A percentile compares a stretch with the other conserved stretches of the same genome.
Evolutionary conservation across 2,329 filamentous ascomycete species (phyloP).

Genomic region (Xylaria sp.): DNA sequence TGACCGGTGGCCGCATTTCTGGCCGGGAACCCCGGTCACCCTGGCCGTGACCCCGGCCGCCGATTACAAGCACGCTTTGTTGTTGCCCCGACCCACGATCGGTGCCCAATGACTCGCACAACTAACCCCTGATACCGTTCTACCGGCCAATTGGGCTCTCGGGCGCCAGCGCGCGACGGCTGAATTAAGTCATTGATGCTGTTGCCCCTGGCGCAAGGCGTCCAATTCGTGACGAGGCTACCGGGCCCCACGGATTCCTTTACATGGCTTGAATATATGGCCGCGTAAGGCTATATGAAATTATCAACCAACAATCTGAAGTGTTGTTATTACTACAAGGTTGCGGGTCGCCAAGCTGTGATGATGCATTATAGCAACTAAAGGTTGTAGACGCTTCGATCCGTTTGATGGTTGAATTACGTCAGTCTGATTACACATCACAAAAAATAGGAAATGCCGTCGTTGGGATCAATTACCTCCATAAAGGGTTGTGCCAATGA

Average conservation of each 20-base stretch:
- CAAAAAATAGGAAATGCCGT: constrained; percentile 5
- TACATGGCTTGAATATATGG: constrained; percentile 12
- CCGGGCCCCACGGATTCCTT: constrained; percentile 23
- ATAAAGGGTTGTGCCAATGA: constrained; percentile 39
- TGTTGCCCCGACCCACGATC: constrained; percentile 41
- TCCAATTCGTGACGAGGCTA: constrained; percentile 34
- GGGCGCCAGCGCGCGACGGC: constrained; percentile 39
- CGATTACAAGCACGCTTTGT: constrained; percentile 38
- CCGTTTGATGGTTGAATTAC: background rate
- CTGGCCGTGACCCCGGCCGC: constrained; percentile 42
- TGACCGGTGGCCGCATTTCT: constrained; percentile 37
- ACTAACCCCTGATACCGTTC: constrained; percentile 29
- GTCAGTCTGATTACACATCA: constrained; percentile 18
- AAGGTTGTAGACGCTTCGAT: constrained; percentile 3
- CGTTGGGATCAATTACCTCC: constrained; percentile 10
- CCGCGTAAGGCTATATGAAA: constrained; percentile 29
- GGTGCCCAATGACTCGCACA: constrained; percentile 46
- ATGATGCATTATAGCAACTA: constrained; percentile 23
- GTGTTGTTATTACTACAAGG: constrained; percentile 5
- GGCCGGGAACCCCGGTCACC: constrained; percentile 35
- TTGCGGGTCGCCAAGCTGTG: constrained; percentile 34
- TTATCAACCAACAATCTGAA: background rate
- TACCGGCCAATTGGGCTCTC: constrained; percentile 41
- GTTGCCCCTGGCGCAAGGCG: constrained; percentile 32
- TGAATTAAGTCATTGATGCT: constrained; percentile 23